These are phyloP conservation scores for Phyllosticta citribraziliensis DNA, from an alignment of 2,329 filamentous ascomycete genomes.

Conservation along the genomic window DNA sequence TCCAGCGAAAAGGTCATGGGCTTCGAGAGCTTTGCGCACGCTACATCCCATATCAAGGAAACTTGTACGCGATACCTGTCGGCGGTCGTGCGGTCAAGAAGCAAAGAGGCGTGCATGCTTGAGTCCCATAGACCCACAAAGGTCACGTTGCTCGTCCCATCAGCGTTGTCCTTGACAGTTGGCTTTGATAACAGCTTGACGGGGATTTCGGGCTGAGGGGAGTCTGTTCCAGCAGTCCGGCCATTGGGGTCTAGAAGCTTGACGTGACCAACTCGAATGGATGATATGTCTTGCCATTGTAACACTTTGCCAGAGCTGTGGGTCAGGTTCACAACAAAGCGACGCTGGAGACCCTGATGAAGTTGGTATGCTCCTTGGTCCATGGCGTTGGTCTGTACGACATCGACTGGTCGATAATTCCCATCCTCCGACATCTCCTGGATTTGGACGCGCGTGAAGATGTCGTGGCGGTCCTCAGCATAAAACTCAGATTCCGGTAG, in stretches of 20 bases:
- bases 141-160: constrained; percentile 80
- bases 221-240: constrained; percentile 70
- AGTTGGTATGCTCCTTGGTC: constrained; percentile 90
- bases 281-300: constrained; percentile 76
- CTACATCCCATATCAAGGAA: constrained; percentile 75
- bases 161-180: constrained; percentile 71
- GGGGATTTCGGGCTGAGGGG: constrained; percentile 61
- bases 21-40: constrained; percentile 72
- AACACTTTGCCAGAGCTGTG: constrained; percentile 83
- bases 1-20: constrained; percentile 81
- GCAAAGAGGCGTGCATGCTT: constrained; percentile 78
- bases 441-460: constrained; percentile 80
- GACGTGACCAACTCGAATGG: constrained; percentile 69
- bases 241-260: constrained; percentile 76
- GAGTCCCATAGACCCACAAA: constrained; percentile 96
- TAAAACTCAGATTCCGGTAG: constrained; percentile 89
- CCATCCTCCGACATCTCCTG: constrained; percentile 87
- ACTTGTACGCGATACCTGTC: constrained; percentile 89
- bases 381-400: constrained; percentile 72
- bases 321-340: constrained; percentile 78
- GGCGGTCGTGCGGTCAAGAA: constrained; percentile 87
- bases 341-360: constrained; percentile 85
- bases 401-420: constrained; percentile 85
- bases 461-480: constrained; percentile 85
- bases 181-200: constrained; percentile 72